Evolutionary conservation across 331 rosid genomes (phyloP), one percentile per base, ranked within the genome.

Genomic region (Erythrophleum ivorense): DNA sequence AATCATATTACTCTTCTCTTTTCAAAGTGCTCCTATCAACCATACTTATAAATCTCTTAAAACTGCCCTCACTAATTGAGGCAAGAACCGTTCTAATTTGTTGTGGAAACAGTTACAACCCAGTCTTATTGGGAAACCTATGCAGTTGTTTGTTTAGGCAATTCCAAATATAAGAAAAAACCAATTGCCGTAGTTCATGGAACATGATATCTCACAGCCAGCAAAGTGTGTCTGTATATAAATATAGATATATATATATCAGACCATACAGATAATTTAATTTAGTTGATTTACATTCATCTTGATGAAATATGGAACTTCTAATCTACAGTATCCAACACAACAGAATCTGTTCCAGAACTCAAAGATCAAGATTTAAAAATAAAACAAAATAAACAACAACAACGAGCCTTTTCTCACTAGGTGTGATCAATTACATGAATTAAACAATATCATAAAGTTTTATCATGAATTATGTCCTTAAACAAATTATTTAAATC

Each of bases 21-120:
- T n/a, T n/a, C n/a, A n/a, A n/a, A n/a, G n/a, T n/a, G 68, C 71
- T 12, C 75, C 75, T 64, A 40, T 64, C 34, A 73, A 73, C 75
- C 79, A 53, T 59, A 75, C 46, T 46, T 10, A 70, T 41, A 33
- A 12, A 80, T 48, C 73, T 72, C 63, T 59, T 34, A 71, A 71
- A 80, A 34, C 43, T 62, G 19, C 19, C 64, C 52, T 71, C 63
- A 16, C 15, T 66, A 29, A 54, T 19, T 40, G n/a, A 50, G 55
- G 18, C 5, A 77, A 67, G 19, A 68, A 12, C 29, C 34, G 49
- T 19, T 80, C 52, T 55, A 33, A 80, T 48, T 71, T 71, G 53
- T 57, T 58, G 36, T 21, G 29, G 11, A 73, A 72, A 73, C 7
- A 54, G 19, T 74, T 74, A 54, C 36, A 33, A 58, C n/a, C 52